phyloP scores from a whole-genome alignment of 805 yeast species.

The Wickerhamiella nectarea region DNA sequence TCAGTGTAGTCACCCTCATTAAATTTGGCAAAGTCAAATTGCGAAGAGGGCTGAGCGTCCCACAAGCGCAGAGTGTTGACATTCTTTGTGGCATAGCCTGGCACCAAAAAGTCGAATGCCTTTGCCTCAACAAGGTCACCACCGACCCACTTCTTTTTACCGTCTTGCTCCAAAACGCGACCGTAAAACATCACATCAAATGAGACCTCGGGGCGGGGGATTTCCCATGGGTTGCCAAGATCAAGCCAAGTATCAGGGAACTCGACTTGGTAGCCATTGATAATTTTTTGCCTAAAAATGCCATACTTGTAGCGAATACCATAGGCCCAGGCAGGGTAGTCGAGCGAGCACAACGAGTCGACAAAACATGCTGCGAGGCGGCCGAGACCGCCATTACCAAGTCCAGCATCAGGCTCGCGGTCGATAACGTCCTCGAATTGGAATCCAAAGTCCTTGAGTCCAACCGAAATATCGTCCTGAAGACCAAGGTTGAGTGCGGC shows the following conservation, averaged over 20 bases:
- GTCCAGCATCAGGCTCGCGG: slow-evolving; percentile 86
- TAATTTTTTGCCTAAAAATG: slow-evolving; percentile 75
- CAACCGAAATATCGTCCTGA: slow-evolving; percentile 42
- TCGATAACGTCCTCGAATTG: slow-evolving; percentile 71
- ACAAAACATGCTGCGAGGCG: slow-evolving; percentile 89
- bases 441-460: slow-evolving; percentile 68
- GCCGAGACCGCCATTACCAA: slow-evolving; percentile 93
- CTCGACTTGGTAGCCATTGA: slow-evolving; percentile 89
- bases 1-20: slow-evolving; percentile 81
- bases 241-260: slow-evolving; percentile 90
- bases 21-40: slow-evolving; percentile 82
- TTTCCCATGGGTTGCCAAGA: slow-evolving; percentile 86
- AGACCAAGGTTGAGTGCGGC: slow-evolving; percentile 71
- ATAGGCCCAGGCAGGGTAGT: slow-evolving; percentile 93
- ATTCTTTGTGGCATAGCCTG: slow-evolving; percentile 64
- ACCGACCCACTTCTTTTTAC: slow-evolving; percentile 64
- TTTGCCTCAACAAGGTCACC: slow-evolving; percentile 83
- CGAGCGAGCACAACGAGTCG: slow-evolving; percentile 73
- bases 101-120: slow-evolving; percentile 85
- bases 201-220: slow-evolving; percentile 72
- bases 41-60: slow-evolving; percentile 81
- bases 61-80: slow-evolving; percentile 84
- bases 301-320: slow-evolving; percentile 90
- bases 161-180: slow-evolving; percentile 36
- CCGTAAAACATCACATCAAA: slow-evolving; percentile 89